These are phyloP conservation scores for Mentha longifolia DNA, from an alignment of 257 asterid species.

Conservation along the genomic window DNA sequence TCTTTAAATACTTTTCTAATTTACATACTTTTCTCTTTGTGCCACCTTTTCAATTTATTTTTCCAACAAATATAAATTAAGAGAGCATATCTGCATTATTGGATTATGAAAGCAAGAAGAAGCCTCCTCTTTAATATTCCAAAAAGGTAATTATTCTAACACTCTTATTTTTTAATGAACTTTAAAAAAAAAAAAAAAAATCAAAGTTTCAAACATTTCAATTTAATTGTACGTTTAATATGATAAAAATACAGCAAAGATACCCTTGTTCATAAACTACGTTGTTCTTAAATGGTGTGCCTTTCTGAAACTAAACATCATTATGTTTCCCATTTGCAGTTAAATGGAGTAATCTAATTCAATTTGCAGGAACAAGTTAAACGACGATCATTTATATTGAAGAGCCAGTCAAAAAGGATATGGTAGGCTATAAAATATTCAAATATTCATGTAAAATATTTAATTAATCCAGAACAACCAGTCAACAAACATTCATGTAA, in stretches of 20 bases:
- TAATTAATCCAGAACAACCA: conserved; percentile 2
- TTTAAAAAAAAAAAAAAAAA: too few relatives aligned
- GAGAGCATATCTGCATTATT: conserved; percentile 3
- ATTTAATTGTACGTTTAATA: too few relatives aligned
- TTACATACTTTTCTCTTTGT: conserved; percentile 1
- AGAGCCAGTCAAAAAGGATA: neutral
- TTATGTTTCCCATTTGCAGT: conserved; percentile 11
- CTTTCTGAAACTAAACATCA: conserved; percentile 10
- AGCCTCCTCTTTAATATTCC: neutral
- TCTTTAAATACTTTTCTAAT: neutral
- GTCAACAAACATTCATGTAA: conserved; percentile 28
- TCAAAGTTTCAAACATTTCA: too few relatives aligned
- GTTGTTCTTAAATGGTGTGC: too few relatives aligned
- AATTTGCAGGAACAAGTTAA: conserved; percentile 19
- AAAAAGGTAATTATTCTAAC: neutral
- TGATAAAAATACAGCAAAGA: too few relatives aligned
- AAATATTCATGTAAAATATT: conserved; percentile 2
- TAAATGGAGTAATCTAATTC: neutral
- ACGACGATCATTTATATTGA: neutral
- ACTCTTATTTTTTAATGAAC: too few relatives aligned
- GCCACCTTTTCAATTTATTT: conserved; percentile 8
- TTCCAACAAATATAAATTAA: neutral
- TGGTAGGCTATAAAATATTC: neutral
- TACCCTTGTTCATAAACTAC: too few relatives aligned
- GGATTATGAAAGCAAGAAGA: neutral